Percentiles rank a stretch among this genome's conserved stretches.
Evolutionary conservation across 2,329 filamentous ascomycete species (phyloP).

Genomic region (Aspergillus arachidicola): DNA sequence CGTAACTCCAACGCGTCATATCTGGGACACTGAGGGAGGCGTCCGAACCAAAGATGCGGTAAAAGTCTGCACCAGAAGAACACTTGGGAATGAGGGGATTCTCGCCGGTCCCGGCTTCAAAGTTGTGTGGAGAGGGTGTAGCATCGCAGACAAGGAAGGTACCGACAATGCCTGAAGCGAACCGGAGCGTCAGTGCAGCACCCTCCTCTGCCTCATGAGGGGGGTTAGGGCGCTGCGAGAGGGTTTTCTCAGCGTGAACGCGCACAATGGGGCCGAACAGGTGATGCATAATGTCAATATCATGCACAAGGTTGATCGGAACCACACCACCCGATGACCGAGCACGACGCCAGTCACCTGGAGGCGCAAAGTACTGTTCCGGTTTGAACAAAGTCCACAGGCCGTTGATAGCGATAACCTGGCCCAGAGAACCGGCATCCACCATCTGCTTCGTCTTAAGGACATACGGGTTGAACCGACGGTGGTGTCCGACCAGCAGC

Average conservation of each 20-base stretch:
- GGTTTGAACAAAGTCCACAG: slow-evolving; percentile 60
- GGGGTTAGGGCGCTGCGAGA: slow-evolving; percentile 42
- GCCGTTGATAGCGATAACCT: slow-evolving; percentile 56
- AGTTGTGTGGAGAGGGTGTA: slow-evolving; percentile 55
- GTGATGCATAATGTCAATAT: slow-evolving; percentile 61
- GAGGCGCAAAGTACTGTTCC: slow-evolving; percentile 51
- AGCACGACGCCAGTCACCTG: slow-evolving; percentile 52
- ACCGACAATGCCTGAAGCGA: slow-evolving; percentile 57
- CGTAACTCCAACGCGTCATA: slow-evolving; percentile 55
- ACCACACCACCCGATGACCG: slow-evolving; percentile 55
- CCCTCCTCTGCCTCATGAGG: slow-evolving; percentile 58
- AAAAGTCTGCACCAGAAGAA: slow-evolving; percentile 47
- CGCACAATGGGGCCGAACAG: slow-evolving; percentile 57
- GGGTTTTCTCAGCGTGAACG: slow-evolving; percentile 54
- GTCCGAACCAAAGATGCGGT: slow-evolving; percentile 58
- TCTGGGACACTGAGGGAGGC: slow-evolving; percentile 58
- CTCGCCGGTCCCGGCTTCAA: slow-evolving; percentile 62
- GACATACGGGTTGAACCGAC: slow-evolving; percentile 62
- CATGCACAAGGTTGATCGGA: slow-evolving; percentile 63
- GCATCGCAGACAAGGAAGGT: slow-evolving; percentile 60
- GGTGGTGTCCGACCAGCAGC: slow-evolving; percentile 61
- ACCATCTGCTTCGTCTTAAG: slow-evolving; percentile 53
- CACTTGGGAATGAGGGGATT: slow-evolving; percentile 54
- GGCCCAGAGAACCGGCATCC: slow-evolving; percentile 45
- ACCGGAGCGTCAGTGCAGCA: slow-evolving; percentile 56